A percentile compares a stretch with the other conserved stretches of the same genome.
Evolutionary conservation across 768 basidiomycete species (phyloP).

Genomic region (Suillus fuscotomentosus): DNA sequence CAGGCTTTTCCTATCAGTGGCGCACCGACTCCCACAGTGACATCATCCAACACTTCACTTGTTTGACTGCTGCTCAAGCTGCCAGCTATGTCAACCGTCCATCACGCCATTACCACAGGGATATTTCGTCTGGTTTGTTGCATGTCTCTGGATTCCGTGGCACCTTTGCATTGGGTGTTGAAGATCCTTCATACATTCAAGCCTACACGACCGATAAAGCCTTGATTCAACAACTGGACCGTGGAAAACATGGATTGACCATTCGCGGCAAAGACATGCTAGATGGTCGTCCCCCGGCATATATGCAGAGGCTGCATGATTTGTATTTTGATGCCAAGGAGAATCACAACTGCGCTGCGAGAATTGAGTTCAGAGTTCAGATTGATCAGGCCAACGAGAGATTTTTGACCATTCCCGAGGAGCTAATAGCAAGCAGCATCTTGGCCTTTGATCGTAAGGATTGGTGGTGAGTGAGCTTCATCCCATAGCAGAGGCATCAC

Average conservation of each 20-base stretch:
- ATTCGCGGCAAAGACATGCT: constrained; percentile 18
- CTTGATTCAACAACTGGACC: constrained; percentile 20
- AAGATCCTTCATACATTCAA: constrained; percentile 24
- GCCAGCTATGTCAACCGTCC: constrained; percentile 17
- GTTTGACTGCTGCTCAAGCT: constrained; percentile 3
- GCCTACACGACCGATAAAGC: constrained; percentile 35
- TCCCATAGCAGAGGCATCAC: no score
- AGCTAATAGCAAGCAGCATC: neutral
- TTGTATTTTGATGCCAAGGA: constrained; percentile 20
- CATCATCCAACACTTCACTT: neutral
- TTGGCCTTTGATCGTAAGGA: neutral
- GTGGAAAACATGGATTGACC: constrained; percentile 20
- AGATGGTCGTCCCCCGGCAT: constrained; percentile 5
- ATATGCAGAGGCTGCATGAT: constrained; percentile 14
- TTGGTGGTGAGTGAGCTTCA: neutral
- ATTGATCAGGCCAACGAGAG: neutral
- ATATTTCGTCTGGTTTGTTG: constrained; percentile 28
- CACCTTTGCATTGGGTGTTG: constrained; percentile 15
- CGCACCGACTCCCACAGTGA: neutral
- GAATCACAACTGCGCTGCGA: constrained; percentile 21
- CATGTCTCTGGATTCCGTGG: constrained; percentile 32
- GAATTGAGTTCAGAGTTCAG: constrained; percentile 29
- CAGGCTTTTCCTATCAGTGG: constrained; percentile 1
- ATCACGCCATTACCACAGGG: constrained; percentile 20
- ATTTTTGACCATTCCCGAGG: neutral